Evolutionary conservation across 768 basidiomycete genomes (phyloP).

Genomic region (Lentinula edodes): DNA sequence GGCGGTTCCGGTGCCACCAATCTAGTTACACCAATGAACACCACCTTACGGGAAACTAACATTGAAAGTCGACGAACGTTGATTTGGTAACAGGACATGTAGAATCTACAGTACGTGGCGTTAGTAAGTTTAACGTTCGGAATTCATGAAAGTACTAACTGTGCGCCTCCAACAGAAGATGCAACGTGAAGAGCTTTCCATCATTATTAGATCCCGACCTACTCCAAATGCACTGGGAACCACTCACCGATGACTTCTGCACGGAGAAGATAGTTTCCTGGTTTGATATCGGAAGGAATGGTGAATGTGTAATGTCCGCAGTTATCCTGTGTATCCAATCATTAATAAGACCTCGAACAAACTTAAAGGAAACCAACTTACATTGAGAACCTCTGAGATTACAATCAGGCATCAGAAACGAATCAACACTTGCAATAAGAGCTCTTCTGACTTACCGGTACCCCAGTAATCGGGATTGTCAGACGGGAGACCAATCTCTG

Average conservation of each 20-base stretch:
- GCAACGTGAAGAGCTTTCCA: conserved; percentile 37
- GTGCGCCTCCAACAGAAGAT: conserved; percentile 29
- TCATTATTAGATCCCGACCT: background rate
- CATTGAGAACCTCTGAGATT: conserved; percentile 27
- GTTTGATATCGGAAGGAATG: conserved; percentile 32
- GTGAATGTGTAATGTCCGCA: conserved; percentile 51
- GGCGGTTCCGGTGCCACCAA: conserved; percentile 24
- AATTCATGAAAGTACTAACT: conserved; percentile 17
- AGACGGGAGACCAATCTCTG: conserved; percentile 43
- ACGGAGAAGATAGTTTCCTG: conserved; percentile 41
- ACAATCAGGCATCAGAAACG: background rate
- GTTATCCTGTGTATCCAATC: conserved; percentile 28
- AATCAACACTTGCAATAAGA: background rate
- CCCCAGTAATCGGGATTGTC: conserved; percentile 44
- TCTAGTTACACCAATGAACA: background rate
- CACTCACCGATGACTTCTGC: conserved; percentile 41
- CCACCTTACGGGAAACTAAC: no score
- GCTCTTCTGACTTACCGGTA: conserved; percentile 19
- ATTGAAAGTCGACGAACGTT: conserved; percentile 15
- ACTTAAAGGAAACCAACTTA: background rate
- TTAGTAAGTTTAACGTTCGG: background rate
- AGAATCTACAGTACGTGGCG: conserved; percentile 21
- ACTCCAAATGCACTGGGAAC: background rate
- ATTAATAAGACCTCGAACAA: background rate
- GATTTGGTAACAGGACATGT: conserved; percentile 43